Conservation (phyloP, 129 eudicot species). For the Rutidosis leptorrhynchoides region DNA sequence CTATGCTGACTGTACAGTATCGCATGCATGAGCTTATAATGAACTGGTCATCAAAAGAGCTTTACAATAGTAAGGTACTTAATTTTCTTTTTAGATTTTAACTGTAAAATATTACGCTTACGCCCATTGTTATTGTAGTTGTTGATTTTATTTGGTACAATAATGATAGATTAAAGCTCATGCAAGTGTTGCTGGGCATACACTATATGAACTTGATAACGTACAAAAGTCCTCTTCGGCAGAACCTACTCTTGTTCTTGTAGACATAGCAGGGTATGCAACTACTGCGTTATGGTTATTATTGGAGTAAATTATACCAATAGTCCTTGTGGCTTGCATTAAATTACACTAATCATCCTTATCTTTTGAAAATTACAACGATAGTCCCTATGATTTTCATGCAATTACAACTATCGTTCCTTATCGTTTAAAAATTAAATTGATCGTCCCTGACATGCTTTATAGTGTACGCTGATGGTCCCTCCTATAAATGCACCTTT, state of each 20-base stretch:
- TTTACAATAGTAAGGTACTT: conserved; percentile 81
- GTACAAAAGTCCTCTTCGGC: conserved; percentile 76
- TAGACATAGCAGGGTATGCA: conserved; percentile 90
- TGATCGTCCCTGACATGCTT: no score
- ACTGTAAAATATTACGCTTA: not conserved
- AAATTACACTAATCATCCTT: no score
- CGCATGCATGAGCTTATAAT: conserved; percentile 95
- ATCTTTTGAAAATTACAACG: no score
- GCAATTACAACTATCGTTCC: no score
- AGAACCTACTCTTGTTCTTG: conserved; percentile 79
- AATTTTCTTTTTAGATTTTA: not conserved
- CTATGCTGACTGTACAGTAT: conserved; percentile 97
- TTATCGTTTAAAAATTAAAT: no score
- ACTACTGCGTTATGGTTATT: no score
- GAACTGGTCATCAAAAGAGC: conserved; percentile 95
- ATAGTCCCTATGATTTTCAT: no score
- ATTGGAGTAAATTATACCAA: no score
- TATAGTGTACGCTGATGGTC: no score
- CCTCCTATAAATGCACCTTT: not conserved
- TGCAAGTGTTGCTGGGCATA: conserved; percentile 89
- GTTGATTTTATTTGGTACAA: conserved; percentile 6
- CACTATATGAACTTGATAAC: conserved; percentile 64
- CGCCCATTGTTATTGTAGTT: not conserved
- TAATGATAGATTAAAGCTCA: conserved; percentile 77
- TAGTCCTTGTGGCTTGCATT: no score